Conservation (phyloP, 1,284 basidiomycete genomes). For the Gomphus bonarii region DNA sequence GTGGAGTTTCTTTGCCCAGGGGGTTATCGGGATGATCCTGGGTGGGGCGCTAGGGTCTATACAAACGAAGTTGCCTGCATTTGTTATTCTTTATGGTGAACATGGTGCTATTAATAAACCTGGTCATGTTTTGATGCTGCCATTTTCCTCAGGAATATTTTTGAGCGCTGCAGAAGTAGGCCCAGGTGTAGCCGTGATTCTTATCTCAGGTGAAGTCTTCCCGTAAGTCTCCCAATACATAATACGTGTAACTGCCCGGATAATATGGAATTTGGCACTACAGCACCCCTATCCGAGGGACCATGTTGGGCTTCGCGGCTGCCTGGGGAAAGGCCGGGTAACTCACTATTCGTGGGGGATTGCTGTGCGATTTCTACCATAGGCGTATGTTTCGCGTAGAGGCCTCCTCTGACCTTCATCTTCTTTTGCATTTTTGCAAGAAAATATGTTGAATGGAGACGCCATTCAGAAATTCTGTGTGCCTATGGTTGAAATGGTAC, state of each 20-base stretch:
- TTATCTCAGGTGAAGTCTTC: background rate
- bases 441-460: no score
- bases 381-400: no score
- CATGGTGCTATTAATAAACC: no score
- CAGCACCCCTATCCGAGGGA: background rate
- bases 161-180: conserved; percentile 14
- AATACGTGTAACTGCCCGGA: background rate
- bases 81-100: conserved; percentile 14
- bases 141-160: conserved; percentile 7
- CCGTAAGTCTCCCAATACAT: background rate
- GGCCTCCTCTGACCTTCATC: no score
- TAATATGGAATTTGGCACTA: background rate
- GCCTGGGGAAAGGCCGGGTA: background rate
- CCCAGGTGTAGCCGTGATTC: conserved; percentile 11
- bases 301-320: background rate
- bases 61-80: conserved; percentile 12
- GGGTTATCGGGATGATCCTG: conserved; percentile 13
- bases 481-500: background rate
- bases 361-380: no score
- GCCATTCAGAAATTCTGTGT: no score
- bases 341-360: background rate
- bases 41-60: conserved; percentile 14
- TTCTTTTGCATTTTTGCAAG: no score
- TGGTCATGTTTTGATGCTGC: no score
- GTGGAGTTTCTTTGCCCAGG: conserved; percentile 9